Evolutionary conservation across 2,329 filamentous ascomycete genomes (phyloP), one percentile per base, ranked within the genome.

Genomic region (Beauveria sp.): DNA sequence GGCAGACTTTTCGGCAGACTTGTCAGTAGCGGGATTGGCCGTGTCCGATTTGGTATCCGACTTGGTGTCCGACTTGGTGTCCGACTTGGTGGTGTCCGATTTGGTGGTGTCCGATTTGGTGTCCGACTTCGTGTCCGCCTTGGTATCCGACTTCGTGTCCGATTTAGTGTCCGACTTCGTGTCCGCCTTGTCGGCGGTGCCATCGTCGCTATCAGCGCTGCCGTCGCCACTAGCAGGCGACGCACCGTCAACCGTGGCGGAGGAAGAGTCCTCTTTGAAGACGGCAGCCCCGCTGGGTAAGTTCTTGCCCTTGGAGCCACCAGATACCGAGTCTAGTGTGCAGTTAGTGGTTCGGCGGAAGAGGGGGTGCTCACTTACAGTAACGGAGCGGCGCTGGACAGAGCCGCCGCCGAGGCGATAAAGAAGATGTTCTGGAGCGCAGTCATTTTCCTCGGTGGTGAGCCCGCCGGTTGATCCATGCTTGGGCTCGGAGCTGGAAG

Each of bases 321-420:
- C 60, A 46, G 61, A 40, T 2, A 65, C 67, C 9, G 64, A 56
- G 55, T 62, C 63, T 64, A 67, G 62, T 47, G 62, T 63, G 67
- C 68, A 70, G 64, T 70, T 66, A 68, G 65, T 54, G 47, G 66
- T 69, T 63, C 66, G 63, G 26, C 62, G 64, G 40, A 64, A 63
- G 14, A 67, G 53, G 26, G 67, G 54, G 28, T 65, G 63, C 26
- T 59, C 66, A 68, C 69, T 67, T 63, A 71, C 69, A 61, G 65
- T 34, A 12, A 64, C 62, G 26, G 54, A 28, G 37, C 56, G 64
- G 20, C 59, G 60, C 24, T 64, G 50, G 5, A 56, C 54, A 8
- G 61, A 61, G 12, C 59, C 64, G 53, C 14, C 63, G 20, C 56
- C 65, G 51, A 65, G 63, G 52, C 41, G 50, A 44, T 57, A 61